Evolutionary conservation across 106 monocot species (phyloP).

Genomic region (Platanthera zijinensis): DNA sequence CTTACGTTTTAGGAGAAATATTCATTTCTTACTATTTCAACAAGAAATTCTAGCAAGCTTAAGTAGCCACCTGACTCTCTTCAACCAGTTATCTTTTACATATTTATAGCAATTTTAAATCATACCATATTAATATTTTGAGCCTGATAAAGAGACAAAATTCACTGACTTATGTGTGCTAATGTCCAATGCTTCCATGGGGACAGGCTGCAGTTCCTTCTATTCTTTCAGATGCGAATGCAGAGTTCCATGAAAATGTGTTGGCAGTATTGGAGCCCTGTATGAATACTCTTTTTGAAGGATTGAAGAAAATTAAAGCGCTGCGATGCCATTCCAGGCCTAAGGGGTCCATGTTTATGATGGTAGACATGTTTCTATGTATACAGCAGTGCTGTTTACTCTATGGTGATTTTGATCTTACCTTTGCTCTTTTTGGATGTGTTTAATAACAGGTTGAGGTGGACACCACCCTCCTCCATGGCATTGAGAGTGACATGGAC

Average conservation of each 20-base stretch:
- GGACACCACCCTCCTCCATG: slow-evolving; percentile 29
- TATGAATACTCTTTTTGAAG: slow-evolving; percentile 30
- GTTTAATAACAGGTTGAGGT: slow-evolving; percentile 47
- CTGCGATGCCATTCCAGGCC: slow-evolving; percentile 65
- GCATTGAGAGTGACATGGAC: slow-evolving; percentile 64
- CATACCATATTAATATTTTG: too few relatives aligned
- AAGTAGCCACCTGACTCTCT: too few relatives aligned
- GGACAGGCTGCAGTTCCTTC: slow-evolving; percentile 70
- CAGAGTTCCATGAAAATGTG: slow-evolving; percentile 67
- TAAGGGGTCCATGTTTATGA: slow-evolving; percentile 91
- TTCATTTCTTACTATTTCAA: too few relatives aligned
- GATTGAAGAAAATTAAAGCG: slow-evolving; percentile 43
- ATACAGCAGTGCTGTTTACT: neutral
- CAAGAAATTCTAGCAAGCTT: too few relatives aligned
- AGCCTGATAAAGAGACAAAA: too few relatives aligned
- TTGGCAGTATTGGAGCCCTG: slow-evolving; percentile 43
- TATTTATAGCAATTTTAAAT: too few relatives aligned
- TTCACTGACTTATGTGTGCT: neutral
- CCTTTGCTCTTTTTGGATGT: neutral
- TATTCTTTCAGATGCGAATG: slow-evolving; percentile 41
- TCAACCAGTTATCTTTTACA: too few relatives aligned
- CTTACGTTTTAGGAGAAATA: too few relatives aligned
- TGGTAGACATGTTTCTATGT: slow-evolving; percentile 33
- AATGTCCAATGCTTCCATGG: neutral
- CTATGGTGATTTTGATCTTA: neutral